These are phyloP conservation scores for Mycena alexandri DNA, from an alignment of 768 basidiomycete genomes.

Conservation along the genomic window DNA sequence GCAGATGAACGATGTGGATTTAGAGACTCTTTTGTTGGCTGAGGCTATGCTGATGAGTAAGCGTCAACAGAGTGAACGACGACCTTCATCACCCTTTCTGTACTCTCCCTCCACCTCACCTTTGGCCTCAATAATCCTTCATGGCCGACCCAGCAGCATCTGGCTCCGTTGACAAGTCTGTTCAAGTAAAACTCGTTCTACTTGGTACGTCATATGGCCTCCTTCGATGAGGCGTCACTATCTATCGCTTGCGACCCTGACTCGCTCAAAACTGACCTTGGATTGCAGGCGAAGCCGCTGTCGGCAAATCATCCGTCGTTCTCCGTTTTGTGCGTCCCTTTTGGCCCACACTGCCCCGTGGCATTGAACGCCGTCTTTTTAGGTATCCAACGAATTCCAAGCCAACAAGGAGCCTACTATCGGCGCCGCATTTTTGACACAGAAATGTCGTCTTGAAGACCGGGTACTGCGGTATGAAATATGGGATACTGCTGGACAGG, in stretches of 20 bases:
- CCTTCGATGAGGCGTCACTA: conserved; percentile 20
- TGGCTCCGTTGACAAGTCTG: conserved; percentile 86
- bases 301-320: conserved; percentile 99
- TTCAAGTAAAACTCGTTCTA: conserved; percentile 97
- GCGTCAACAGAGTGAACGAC: conserved; percentile 36
- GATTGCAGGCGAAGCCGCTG: conserved; percentile 91
- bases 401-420: conserved; percentile 99
- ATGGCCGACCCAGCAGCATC: conserved; percentile 79
- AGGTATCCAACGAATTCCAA: conserved; percentile 98
- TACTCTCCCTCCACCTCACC: conserved; percentile 17
- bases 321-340: conserved; percentile 86
- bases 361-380: conserved; percentile 33
- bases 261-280: conserved; percentile 32
- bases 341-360: conserved; percentile 20
- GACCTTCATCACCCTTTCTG: conserved; percentile 28
- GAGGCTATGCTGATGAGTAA: conserved; percentile 40
- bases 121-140: conserved; percentile 33
- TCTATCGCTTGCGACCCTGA: conserved; percentile 17
- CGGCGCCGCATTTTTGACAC: conserved; percentile 94
- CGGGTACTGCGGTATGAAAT: conserved; percentile 95
- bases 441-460: conserved; percentile 96
- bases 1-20: conserved; percentile 30
- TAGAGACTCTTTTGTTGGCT: background rate
- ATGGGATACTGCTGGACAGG: conserved; percentile 96
- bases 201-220: conserved; percentile 71